Conservation (phyloP, 139 green algal genomes). For the Chlamydomonas sp. region DNA sequence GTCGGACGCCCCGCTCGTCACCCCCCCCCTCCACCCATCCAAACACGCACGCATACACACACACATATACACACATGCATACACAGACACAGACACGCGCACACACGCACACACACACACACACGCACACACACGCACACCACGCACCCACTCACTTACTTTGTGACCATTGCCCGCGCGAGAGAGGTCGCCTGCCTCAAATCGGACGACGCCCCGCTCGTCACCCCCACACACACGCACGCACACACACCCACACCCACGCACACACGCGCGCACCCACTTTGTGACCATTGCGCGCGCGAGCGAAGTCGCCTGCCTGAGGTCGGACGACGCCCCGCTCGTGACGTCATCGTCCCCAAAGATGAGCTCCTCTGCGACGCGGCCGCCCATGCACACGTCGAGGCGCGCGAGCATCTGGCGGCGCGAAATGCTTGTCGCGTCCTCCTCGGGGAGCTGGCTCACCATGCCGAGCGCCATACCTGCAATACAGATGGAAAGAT, state of each 20-base stretch:
- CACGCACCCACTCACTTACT: too few relatives aligned
- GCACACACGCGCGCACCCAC: too few relatives aligned
- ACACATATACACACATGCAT: too few relatives aligned
- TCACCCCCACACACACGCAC: too few relatives aligned
- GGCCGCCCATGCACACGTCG: slow-evolving; percentile 95
- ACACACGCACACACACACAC: too few relatives aligned
- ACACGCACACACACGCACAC: too few relatives aligned
- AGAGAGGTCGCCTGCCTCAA: slow-evolving; percentile 61
- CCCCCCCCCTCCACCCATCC: too few relatives aligned
- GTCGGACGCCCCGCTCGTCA: too few relatives aligned
- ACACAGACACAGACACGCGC: too few relatives aligned
- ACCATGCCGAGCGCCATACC: slow-evolving; percentile 79
- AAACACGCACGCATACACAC: too few relatives aligned
- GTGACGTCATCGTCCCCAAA: slow-evolving; percentile 78
- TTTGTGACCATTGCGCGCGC: slow-evolving; percentile 84
- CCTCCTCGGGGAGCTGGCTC: slow-evolving; percentile 85
- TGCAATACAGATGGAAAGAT: slow-evolving; percentile 18
- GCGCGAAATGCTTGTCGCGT: slow-evolving; percentile 73
- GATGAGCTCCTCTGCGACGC: slow-evolving; percentile 92
- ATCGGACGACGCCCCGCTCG: slow-evolving; percentile 67
- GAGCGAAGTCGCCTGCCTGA: slow-evolving; percentile 60
- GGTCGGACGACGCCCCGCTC: slow-evolving; percentile 65
- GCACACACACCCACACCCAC: too few relatives aligned
- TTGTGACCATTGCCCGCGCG: slow-evolving; percentile 82
- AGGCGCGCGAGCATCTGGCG: slow-evolving; percentile 90